Conservation (phyloP, 176 grass and related monocot species). For the Triticum timopheevii region DNA sequence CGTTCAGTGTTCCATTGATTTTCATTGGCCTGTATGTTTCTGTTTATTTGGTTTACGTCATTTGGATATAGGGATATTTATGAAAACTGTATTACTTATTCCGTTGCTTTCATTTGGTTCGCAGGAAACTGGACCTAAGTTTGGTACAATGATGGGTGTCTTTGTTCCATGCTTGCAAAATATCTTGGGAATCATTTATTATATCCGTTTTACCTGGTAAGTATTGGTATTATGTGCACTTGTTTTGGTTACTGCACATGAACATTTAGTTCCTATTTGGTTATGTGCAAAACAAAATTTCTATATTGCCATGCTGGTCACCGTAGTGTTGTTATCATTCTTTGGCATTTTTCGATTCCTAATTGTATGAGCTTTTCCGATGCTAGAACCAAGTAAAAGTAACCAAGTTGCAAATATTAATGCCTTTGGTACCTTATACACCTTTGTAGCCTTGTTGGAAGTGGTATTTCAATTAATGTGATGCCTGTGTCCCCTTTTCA, state of each 20-base stretch:
- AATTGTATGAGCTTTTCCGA: background rate
- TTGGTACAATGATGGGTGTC: slow-evolving; percentile 95
- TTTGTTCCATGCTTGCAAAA: slow-evolving; percentile 97
- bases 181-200: slow-evolving; percentile 99
- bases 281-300: background rate
- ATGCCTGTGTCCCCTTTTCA: background rate
- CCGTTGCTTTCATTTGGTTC: slow-evolving; percentile 17
- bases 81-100: background rate
- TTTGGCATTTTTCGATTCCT: slow-evolving; percentile 15
- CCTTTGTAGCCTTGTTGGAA: background rate
- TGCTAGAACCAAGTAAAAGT: background rate
- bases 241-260: background rate
- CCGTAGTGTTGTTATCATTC: background rate
- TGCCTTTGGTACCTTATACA: background rate
- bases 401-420: background rate
- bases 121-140: slow-evolving; percentile 69
- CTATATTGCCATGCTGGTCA: background rate
- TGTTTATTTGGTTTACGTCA: background rate
- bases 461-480: slow-evolving; percentile 9
- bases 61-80: background rate
- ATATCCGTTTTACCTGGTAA: slow-evolving; percentile 96
- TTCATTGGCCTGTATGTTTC: background rate
- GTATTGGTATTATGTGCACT: background rate
- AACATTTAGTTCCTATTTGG: background rate
- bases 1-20: background rate